These are phyloP conservation scores for Neckera pumila DNA, from an alignment of 225 moss, liverwort and hornwort species.

Conservation along the genomic window DNA sequence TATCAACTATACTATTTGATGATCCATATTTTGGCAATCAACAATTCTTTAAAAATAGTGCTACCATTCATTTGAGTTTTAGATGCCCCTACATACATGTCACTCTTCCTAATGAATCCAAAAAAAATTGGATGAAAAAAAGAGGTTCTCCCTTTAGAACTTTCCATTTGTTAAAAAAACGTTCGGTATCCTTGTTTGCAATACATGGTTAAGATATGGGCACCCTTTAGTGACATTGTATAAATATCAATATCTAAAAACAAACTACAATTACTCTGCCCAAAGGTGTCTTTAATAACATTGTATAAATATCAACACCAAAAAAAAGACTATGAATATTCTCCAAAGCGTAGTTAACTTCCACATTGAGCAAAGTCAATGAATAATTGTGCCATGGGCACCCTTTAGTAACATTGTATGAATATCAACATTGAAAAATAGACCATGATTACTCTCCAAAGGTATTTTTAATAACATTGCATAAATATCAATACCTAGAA, in stretches of 20 bases:
- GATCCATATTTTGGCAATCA: too few relatives aligned
- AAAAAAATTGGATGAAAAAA: too few relatives aligned
- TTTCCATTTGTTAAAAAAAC: too few relatives aligned
- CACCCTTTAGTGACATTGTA: background rate
- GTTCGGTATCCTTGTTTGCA: rapidly evolving
- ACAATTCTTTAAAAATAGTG: too few relatives aligned
- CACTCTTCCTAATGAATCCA: too few relatives aligned
- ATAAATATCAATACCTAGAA: background rate
- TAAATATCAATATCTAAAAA: background rate
- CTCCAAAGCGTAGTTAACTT: background rate
- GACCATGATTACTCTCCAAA: background rate
- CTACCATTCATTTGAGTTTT: too few relatives aligned
- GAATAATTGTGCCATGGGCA: background rate
- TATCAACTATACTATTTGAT: too few relatives aligned
- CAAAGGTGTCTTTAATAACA: background rate
- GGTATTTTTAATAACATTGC: too few relatives aligned
- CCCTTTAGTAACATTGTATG: background rate
- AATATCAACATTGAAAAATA: background rate
- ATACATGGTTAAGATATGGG: too few relatives aligned
- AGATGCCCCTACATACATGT: too few relatives aligned
- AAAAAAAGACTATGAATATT: background rate
- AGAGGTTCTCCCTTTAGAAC: too few relatives aligned
- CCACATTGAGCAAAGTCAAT: background rate
- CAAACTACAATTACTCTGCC: background rate
- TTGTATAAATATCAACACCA: background rate